Conservation (phyloP, 192 early-diverging fungal species). For the Allomyces arbusculus region DNA sequence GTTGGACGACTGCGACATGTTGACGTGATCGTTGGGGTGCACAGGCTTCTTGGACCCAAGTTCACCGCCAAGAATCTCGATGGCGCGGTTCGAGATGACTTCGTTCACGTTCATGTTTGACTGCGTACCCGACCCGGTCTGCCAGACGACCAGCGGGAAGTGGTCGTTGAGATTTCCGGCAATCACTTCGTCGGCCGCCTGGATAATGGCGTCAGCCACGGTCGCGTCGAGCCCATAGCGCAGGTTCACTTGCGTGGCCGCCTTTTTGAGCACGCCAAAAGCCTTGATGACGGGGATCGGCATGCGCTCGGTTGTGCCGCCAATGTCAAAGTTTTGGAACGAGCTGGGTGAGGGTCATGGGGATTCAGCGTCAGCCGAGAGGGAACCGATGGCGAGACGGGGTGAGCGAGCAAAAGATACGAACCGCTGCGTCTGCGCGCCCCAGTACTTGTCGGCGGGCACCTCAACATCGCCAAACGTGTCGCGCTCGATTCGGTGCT, state of each 20-base stretch:
- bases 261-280: slow-evolving; percentile 87
- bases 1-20: slow-evolving; percentile 95
- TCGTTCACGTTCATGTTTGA: slow-evolving; percentile 97
- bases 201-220: slow-evolving; percentile 69
- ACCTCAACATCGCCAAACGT: slow-evolving; percentile 91
- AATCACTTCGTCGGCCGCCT: slow-evolving; percentile 81
- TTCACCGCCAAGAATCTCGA: slow-evolving; percentile 77
- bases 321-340: slow-evolving; percentile 94
- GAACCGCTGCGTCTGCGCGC: slow-evolving; percentile 86
- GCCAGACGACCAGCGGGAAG: slow-evolving; percentile 97
- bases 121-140: slow-evolving; percentile 95
- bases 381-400: not conserved
- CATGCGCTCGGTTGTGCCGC: slow-evolving; percentile 78
- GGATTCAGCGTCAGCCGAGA: not conserved
- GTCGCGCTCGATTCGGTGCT: slow-evolving; percentile 57
- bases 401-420: not conserved
- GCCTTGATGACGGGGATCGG: slow-evolving; percentile 86
- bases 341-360: slow-evolving; percentile 25
- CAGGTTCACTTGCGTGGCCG: slow-evolving; percentile 84
- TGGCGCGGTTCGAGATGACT: slow-evolving; percentile 97
- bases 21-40: slow-evolving; percentile 98
- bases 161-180: slow-evolving; percentile 78
- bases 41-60: slow-evolving; percentile 85
- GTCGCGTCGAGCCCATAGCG: slow-evolving; percentile 61
- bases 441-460: slow-evolving; percentile 90